Percentiles rank a stretch among this genome's conserved stretches.
Evolutionary conservation across 768 basidiomycete genomes (phyloP).

Genomic region (Clavulina sp.): DNA sequence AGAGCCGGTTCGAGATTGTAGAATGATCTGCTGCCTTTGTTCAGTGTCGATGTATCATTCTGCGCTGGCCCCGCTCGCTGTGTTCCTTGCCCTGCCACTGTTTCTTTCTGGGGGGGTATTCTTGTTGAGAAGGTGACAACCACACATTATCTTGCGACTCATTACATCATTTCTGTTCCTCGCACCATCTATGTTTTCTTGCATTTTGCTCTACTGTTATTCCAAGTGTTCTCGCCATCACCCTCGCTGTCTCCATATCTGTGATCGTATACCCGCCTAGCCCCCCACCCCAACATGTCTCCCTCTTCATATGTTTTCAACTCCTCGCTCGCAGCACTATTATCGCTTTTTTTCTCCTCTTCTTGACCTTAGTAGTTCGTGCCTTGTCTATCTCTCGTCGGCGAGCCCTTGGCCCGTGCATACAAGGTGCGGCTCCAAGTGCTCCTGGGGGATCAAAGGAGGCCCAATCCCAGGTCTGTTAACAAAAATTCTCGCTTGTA

Average conservation of each 20-base stretch:
- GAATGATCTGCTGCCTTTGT: constrained; percentile 25
- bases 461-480: too few relatives aligned
- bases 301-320: neutral
- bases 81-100: neutral
- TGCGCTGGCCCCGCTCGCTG: neutral
- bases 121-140: neutral
- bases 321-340: too few relatives aligned
- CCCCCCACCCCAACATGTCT: neutral
- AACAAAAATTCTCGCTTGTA: too few relatives aligned
- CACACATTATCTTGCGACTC: neutral
- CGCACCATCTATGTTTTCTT: neutral
- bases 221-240: neutral
- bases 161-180: neutral
- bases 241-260: constrained; percentile 1
- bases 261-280: too few relatives aligned
- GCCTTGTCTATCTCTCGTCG: too few relatives aligned
- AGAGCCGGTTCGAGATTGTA: constrained; percentile 42
- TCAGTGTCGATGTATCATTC: neutral
- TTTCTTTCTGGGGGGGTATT: neutral
- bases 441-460: too few relatives aligned
- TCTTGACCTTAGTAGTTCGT: too few relatives aligned
- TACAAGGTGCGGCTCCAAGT: too few relatives aligned
- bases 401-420: too few relatives aligned
- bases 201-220: neutral
- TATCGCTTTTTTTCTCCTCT: too few relatives aligned